phyloP scores from a whole-genome alignment of 805 yeast genomes.

The Suhomyces emberorum region DNA sequence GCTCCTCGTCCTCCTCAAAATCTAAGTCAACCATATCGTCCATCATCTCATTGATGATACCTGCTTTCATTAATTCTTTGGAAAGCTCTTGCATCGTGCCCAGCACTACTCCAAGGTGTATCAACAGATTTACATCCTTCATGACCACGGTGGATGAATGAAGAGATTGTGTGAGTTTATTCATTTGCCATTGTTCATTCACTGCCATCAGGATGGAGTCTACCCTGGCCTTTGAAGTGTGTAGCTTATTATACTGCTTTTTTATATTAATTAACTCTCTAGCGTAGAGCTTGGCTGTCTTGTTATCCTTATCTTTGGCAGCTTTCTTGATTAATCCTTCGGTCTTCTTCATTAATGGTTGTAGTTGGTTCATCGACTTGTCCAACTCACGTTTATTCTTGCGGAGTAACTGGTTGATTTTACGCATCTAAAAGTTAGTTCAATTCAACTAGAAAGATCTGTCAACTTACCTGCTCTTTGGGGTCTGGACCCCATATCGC shows the following conservation, averaged over 20 bases:
- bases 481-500: slow-evolving; percentile 98
- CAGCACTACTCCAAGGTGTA: slow-evolving; percentile 73
- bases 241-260: slow-evolving; percentile 70
- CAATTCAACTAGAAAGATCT: background rate
- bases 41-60: slow-evolving; percentile 91
- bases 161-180: slow-evolving; percentile 78
- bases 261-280: slow-evolving; percentile 71
- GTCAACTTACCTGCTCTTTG: slow-evolving; percentile 63
- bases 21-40: slow-evolving; percentile 74
- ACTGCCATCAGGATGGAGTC: slow-evolving; percentile 85
- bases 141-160: slow-evolving; percentile 73
- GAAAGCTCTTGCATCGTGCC: slow-evolving; percentile 83
- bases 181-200: slow-evolving; percentile 86
- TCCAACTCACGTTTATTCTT: slow-evolving; percentile 84
- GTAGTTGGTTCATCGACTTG: slow-evolving; percentile 63
- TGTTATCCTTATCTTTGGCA: slow-evolving; percentile 72
- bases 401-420: slow-evolving; percentile 74
- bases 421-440: slow-evolving; percentile 47
- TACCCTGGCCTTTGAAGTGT: slow-evolving; percentile 78
- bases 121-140: slow-evolving; percentile 82
- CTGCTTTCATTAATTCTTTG: slow-evolving; percentile 80
- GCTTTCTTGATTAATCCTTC: slow-evolving; percentile 69
- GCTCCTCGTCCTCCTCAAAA: slow-evolving; percentile 58
- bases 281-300: slow-evolving; percentile 76
- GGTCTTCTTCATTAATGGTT: slow-evolving; percentile 66